Evolutionary conservation across 208 protist species (phyloP).

Genomic region (Crithidia mellificae): DNA sequence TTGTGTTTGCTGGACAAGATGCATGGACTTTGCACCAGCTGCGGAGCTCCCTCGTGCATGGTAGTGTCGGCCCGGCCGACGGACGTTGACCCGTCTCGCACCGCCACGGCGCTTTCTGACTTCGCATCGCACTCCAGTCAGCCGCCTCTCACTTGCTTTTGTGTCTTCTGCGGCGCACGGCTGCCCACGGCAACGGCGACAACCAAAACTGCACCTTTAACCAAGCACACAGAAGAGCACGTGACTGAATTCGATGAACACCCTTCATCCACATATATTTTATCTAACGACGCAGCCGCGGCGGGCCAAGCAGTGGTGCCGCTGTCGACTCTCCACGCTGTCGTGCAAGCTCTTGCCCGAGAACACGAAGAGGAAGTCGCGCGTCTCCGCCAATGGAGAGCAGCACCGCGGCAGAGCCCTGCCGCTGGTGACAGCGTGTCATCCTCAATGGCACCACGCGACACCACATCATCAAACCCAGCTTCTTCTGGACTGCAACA

Average conservation of each 20-base stretch:
- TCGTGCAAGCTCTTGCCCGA: not conserved
- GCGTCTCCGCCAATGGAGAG: no score
- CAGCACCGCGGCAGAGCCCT: no score
- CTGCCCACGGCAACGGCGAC: not conserved
- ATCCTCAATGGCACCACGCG: no score
- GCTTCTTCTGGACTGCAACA: no score
- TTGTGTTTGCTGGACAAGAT: no score
- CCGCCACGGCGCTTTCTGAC: not conserved
- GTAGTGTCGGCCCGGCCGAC: conserved; percentile 1
- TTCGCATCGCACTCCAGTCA: not conserved
- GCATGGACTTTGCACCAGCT: not conserved
- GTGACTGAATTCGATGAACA: no score
- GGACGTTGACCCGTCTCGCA: not conserved
- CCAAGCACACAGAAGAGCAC: no score
- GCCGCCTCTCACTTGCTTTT: not conserved
- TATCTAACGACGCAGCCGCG: not conserved
- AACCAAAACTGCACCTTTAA: no score
- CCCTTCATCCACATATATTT: no score
- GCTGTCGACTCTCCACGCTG: conserved; percentile 4
- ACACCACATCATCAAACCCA: no score
- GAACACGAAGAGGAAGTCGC: not conserved
- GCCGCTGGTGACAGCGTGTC: no score
- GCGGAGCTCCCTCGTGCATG: conserved; percentile 5
- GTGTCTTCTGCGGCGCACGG: not conserved
- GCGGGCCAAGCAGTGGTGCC: conserved; percentile 4